Evolutionary conservation across 306 rosid species (phyloP), one percentile per base, ranked within the genome.

Genomic region (Lathyrus sativus): DNA sequence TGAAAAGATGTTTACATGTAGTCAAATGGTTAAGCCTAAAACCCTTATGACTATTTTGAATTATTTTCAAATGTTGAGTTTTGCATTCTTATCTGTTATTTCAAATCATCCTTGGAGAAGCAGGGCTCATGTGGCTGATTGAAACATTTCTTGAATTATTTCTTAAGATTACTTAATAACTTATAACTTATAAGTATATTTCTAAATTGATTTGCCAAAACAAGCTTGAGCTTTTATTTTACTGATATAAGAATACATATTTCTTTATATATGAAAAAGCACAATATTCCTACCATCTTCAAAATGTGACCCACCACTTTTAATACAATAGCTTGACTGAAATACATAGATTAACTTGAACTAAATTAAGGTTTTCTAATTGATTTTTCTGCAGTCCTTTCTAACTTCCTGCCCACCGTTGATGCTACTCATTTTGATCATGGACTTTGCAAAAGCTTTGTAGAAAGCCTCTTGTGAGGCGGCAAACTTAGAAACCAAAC

Each of bases 361-460:
- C 39, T 58, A n/a, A n/a, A 51, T 46, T 37, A 50, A 67, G 44
- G 70, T 58, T 85, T 91, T 67, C 89, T 85, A 70, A 85, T 72
- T 77, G 75, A 85, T 68, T 14, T 61, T 69, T 72, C 80, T 78
- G 76, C 96, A 89, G 74, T 89, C 70, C 15, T 76, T 79, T 75
- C 96, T 76, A 45, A 89, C 63, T 66, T 89, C 96, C 71, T 85
- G 84, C 6, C 92, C 93, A 14, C 86, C 83, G 33, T 79, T 56
- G 66, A 89, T 71, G 80, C 77, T 80, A 17, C 92, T 65, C 95
- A 67, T 90, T 85, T 83, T 90, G 75, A 90, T 80, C 91, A 90
- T 87, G 3, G 96, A 85, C 65, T 87, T 62, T 0, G 74, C 91
- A 78, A 90, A 90, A 24, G 90, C 84, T 29, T 85, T 62, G 26